phyloP scores from a whole-genome alignment of 225 moss, liverwort and hornwort species.

The Anthoceros angustus region DNA sequence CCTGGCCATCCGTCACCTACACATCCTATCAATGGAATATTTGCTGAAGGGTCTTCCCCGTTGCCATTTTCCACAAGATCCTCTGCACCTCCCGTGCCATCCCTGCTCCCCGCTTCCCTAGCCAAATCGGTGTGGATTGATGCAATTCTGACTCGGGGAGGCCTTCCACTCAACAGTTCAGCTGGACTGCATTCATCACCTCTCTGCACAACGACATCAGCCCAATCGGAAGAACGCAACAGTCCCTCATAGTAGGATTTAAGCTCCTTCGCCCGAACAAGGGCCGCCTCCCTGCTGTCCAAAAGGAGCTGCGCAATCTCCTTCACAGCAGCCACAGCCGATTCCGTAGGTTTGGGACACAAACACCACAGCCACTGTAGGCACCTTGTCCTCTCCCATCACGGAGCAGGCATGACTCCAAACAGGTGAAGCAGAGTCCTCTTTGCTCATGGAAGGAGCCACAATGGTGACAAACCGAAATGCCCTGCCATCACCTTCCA shows the following conservation, averaged over 20 bases:
- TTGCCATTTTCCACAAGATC: background rate
- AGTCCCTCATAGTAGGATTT: background rate
- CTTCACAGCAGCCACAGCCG: conserved; percentile 21
- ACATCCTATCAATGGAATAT: conserved; percentile 27
- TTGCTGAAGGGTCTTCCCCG: background rate
- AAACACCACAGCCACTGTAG: conserved; percentile 33
- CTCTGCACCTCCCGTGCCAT: background rate
- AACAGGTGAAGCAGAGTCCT: background rate
- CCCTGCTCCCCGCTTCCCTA: background rate
- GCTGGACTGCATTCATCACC: conserved; percentile 3
- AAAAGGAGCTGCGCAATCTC: conserved; percentile 18
- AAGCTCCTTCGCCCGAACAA: background rate
- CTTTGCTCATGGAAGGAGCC: background rate
- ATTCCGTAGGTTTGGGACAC: conserved; percentile 27
- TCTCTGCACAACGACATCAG: background rate
- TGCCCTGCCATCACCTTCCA: conserved; percentile 1
- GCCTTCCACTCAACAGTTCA: background rate
- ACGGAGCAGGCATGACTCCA: background rate
- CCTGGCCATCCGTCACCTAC: conserved; percentile 19
- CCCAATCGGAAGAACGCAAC: background rate
- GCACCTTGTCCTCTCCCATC: background rate
- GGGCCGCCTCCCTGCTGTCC: background rate
- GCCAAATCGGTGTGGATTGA: conserved; percentile 2
- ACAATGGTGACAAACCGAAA: background rate
- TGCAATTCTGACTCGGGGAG: background rate